phyloP scores from a whole-genome alignment of 1,139 yeast species.

The Meyerozyma elateridarum region DNA sequence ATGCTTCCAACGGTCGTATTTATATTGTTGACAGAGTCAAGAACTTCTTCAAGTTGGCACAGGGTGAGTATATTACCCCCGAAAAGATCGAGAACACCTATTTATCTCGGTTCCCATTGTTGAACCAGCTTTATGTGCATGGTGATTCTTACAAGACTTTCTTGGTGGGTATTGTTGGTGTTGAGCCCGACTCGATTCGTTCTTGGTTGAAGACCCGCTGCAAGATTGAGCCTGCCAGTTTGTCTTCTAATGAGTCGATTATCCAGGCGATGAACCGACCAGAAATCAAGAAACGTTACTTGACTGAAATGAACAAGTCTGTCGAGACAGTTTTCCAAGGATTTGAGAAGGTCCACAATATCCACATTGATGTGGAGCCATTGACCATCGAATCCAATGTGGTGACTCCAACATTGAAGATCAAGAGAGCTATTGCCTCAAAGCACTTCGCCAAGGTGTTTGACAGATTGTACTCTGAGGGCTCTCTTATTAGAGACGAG shows the following conservation, averaged over 20 bases:
- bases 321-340: conserved; percentile 26
- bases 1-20: conserved; percentile 49
- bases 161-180: conserved; percentile 13
- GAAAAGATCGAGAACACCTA: conserved; percentile 70
- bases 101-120: conserved; percentile 31
- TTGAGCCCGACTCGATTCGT: conserved; percentile 12
- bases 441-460: conserved; percentile 46
- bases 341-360: conserved; percentile 65
- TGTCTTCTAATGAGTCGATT: conserved; percentile 20
- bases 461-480: conserved; percentile 58
- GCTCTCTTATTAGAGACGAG: conserved; percentile 23
- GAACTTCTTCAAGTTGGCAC: conserved; percentile 76
- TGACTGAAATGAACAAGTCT: conserved; percentile 24
- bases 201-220: conserved; percentile 3
- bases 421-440: conserved; percentile 58
- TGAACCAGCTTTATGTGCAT: conserved; percentile 37
- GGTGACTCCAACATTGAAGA: conserved; percentile 72
- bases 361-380: conserved; percentile 59
- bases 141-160: conserved; percentile 32
- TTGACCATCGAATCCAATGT: conserved; percentile 58
- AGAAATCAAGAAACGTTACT: conserved; percentile 24
- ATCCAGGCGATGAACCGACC: conserved; percentile 23
- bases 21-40: conserved; percentile 70
- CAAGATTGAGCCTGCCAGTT: conserved; percentile 2
- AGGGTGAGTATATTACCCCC: conserved; percentile 80